Evolutionary conservation across 495 filamentous ascomycete species (phyloP), one percentile per base, ranked within the genome.

Genomic region (Letharia lupina): DNA sequence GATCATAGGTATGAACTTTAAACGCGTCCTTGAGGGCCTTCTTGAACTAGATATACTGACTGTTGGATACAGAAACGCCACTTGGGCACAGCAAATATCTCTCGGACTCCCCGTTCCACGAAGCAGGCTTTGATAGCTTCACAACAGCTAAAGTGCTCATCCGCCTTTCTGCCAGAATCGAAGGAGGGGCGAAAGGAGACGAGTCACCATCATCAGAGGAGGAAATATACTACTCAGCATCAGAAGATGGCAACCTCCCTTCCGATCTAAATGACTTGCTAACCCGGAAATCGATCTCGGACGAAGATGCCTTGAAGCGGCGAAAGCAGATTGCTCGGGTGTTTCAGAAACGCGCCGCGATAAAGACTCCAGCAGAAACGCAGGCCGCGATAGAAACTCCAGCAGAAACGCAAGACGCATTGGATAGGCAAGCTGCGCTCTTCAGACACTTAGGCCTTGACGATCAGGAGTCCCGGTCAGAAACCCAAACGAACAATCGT

Each of bases 71-170:
- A 79, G 80, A 76, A 65, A 71, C 70, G 2, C 75, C 84, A 39
- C 58, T 68, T 13, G 61, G 77, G 23, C 78, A 84, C 69, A 64
- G 66, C 0, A 85, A 86, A 70, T 86, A 87, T 67, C 52, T 74
- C 23, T 70, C 66, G 28, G 70, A 68, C 15, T 72, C 74, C 20
- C 71, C 74, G 33, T 76, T 76, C 42, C 89, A 91, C 61, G 83
- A 91, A 72, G 89, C 89, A 23, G 90, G 89, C 18, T 91, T 81
- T 67, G 89, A 91, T 70, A 91, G 88, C 73, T 82, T 82, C 67
- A 80, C 89, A 69, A 87, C 89, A 0, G 88, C 88, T 0, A 78
- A 83, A 45, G 78, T 89, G 18, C 85, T 88, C 68, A 75, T 89
- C 65, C 86, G 83, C 57, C 75, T 89, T 20, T 80, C 86, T 1